Conservation (phyloP, 2,329 filamentous ascomycete genomes). For the Colletotrichum sp. region DNA sequence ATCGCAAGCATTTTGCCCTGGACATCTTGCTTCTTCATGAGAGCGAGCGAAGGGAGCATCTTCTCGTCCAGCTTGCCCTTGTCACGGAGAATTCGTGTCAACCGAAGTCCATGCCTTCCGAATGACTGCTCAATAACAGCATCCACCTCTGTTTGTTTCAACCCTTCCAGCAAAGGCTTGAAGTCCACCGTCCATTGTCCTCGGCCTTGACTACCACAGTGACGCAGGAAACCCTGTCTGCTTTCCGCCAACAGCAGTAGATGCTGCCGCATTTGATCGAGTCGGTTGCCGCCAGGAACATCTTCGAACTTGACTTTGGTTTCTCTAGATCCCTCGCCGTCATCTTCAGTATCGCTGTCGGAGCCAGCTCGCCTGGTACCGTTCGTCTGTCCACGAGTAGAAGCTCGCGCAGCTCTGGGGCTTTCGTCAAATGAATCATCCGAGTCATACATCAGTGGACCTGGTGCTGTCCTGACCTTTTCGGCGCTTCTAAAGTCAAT, state of each 20-base stretch:
- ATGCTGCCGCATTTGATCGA: slow-evolving; percentile 71
- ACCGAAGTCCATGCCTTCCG: slow-evolving; percentile 75
- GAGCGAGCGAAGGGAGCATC: slow-evolving; percentile 76
- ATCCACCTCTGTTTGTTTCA: slow-evolving; percentile 82
- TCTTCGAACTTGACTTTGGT: slow-evolving; percentile 59
- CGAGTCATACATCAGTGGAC: slow-evolving; percentile 29
- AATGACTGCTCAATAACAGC: slow-evolving; percentile 79
- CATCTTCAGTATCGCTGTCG: slow-evolving; percentile 26
- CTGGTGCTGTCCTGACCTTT: slow-evolving; percentile 44
- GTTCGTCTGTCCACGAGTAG: slow-evolving; percentile 24
- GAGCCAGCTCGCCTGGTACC: slow-evolving; percentile 37
- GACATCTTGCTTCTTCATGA: slow-evolving; percentile 86
- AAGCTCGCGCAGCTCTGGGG: slow-evolving; percentile 23
- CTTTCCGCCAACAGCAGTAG: slow-evolving; percentile 75
- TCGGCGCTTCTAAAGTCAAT: slow-evolving; percentile 52
- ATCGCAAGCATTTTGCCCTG: slow-evolving; percentile 84
- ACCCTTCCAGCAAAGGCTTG: slow-evolving; percentile 67
- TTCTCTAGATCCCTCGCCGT: slow-evolving; percentile 28
- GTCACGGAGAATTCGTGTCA: slow-evolving; percentile 83
- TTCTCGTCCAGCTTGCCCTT: slow-evolving; percentile 97
- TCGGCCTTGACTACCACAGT: slow-evolving; percentile 64
- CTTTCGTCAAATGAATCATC: slow-evolving; percentile 36
- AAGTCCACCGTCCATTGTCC: slow-evolving; percentile 88
- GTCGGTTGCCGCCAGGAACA: slow-evolving; percentile 46
- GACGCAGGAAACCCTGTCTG: slow-evolving; percentile 69